phyloP scores from a whole-genome alignment of 148 eudicot species.

The Cornus controversa region DNA sequence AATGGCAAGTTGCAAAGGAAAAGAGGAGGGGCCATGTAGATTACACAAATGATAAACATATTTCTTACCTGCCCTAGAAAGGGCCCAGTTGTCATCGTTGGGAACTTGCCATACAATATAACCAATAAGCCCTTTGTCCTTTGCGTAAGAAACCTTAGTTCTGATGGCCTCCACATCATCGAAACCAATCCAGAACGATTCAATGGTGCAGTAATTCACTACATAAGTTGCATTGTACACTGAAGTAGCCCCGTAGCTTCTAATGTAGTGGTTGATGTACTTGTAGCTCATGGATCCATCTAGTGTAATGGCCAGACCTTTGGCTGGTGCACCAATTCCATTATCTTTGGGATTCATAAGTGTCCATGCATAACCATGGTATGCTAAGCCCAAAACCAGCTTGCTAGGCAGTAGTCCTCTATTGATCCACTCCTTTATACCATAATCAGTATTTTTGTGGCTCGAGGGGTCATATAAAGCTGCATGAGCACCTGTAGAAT shows the following conservation, averaged over 20 bases:
- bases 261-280: slow-evolving; percentile 19
- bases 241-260: slow-evolving; percentile 18
- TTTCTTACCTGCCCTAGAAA: slow-evolving; percentile 35
- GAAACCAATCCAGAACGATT: slow-evolving; percentile 43
- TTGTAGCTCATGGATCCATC: slow-evolving; percentile 42
- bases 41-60: no score
- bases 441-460: slow-evolving; percentile 32
- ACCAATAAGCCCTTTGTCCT: slow-evolving; percentile 44
- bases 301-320: slow-evolving; percentile 25
- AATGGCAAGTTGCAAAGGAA: background rate
- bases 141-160: slow-evolving; percentile 46
- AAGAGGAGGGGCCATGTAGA: background rate
- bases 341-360: slow-evolving; percentile 25
- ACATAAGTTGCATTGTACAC: slow-evolving; percentile 35
- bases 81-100: slow-evolving; percentile 43
- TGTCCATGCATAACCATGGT: slow-evolving; percentile 41
- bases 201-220: slow-evolving; percentile 27
- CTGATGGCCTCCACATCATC: slow-evolving; percentile 49
- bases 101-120: slow-evolving; percentile 35
- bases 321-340: slow-evolving; percentile 31
- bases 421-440: slow-evolving; percentile 33
- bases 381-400: slow-evolving; percentile 40
- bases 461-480: slow-evolving; percentile 43
- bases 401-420: slow-evolving; percentile 35
- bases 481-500: slow-evolving; percentile 37